phyloP scores from a whole-genome alignment of 116 monocot genomes.

The Papilionanthe hybrid region DNA sequence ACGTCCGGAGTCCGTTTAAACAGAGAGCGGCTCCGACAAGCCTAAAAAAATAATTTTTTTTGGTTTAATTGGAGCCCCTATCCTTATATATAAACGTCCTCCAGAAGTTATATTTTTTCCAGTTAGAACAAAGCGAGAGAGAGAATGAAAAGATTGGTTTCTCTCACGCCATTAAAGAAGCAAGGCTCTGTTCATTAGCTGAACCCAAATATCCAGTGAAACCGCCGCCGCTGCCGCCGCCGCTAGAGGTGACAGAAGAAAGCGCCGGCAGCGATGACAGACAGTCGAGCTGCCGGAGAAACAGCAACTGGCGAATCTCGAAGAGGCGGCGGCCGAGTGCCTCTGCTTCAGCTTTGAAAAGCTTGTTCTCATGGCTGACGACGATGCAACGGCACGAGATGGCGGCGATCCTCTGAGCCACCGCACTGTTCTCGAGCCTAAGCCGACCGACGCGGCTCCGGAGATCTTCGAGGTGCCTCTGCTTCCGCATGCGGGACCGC shows the following conservation, averaged over 20 bases:
- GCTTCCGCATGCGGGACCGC: conserved; percentile 5
- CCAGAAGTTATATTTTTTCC: too few species aligned
- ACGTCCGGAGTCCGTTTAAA: too few species aligned
- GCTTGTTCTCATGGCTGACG: neutral
- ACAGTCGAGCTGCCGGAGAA: conserved; percentile 4
- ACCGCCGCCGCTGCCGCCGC: neutral
- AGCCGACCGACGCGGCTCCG: conserved; percentile 7
- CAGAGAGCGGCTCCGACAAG: too few species aligned
- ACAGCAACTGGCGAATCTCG: neutral
- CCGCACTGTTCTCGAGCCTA: neutral
- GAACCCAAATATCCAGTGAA: neutral
- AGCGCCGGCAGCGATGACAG: neutral
- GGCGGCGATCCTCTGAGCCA: neutral
- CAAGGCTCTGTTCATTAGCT: neutral
- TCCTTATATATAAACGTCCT: too few species aligned
- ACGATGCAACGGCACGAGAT: neutral
- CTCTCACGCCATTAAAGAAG: neutral
- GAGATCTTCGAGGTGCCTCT: conserved; percentile 5
- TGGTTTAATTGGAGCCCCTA: too few species aligned
- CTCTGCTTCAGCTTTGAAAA: neutral
- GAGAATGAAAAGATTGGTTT: neutral
- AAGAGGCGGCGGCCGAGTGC: neutral
- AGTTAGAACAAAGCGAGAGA: neutral
- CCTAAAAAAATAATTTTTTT: too few species aligned
- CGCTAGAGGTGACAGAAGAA: neutral